Evolutionary conservation across 2,329 filamentous ascomycete genomes (phyloP).

Genomic region (Cryphonectria naterciae): DNA sequence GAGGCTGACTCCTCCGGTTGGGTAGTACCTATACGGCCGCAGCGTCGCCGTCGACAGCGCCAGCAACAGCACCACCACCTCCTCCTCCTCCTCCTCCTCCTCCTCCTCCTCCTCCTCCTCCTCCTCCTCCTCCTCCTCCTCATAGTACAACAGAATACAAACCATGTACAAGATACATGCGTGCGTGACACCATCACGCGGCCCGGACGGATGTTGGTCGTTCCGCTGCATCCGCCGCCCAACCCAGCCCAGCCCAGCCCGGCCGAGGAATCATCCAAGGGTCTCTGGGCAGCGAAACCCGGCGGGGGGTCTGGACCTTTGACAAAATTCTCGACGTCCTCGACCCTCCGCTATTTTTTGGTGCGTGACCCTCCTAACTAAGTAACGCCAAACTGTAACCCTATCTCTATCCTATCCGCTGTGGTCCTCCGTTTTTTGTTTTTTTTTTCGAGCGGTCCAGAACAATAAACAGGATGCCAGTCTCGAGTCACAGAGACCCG

Average conservation of each 20-base stretch:
- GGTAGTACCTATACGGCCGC: no score
- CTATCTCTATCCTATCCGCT: not conserved
- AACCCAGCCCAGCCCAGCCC: not conserved
- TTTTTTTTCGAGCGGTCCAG: not conserved
- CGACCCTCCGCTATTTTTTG: not conserved
- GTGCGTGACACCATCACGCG: not conserved
- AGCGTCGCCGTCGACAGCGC: no score
- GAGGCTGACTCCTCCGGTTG: no score
- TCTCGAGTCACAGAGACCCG: not conserved
- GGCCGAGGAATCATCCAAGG: not conserved
- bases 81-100: no score
- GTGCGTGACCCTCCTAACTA: no score
- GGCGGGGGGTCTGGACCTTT: constrained; percentile 1
- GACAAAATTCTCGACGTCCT: not conserved
- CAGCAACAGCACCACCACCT: no score
- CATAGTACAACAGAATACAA: no score
- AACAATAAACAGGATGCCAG: not conserved
- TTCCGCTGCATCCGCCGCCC: constrained; percentile 18
- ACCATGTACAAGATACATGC: no score
- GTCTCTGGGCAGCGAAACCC: not conserved
- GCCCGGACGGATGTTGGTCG: constrained; percentile 8
- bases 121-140: not conserved
- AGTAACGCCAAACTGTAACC: not conserved
- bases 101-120: no score
- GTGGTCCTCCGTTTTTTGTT: not conserved